Percentiles rank a stretch among this genome's conserved stretches.
These are phyloP conservation scores for Phaeosphaeriaceae sp. DNA, from an alignment of 2,329 filamentous ascomycete genomes.

Conservation along the genomic window DNA sequence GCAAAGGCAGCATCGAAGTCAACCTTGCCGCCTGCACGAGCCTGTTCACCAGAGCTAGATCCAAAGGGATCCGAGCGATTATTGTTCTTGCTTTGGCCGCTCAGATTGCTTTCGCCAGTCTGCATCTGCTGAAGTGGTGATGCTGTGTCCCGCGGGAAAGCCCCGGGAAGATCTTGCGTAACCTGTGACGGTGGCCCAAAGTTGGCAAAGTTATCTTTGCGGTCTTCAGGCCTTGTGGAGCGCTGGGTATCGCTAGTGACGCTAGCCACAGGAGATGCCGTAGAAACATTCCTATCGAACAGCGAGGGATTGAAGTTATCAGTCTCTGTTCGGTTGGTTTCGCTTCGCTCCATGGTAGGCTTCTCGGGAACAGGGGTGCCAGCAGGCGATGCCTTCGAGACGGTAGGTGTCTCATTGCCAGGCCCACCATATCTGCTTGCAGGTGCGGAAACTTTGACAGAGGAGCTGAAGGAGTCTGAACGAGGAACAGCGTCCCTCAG, in stretches of 20 bases:
- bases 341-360: constrained; percentile 41
- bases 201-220: constrained; percentile 50
- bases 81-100: constrained; percentile 53
- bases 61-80: constrained; percentile 53
- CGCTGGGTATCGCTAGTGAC: constrained; percentile 48
- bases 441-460: constrained; percentile 78
- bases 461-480: constrained; percentile 75
- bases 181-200: constrained; percentile 45
- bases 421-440: constrained; percentile 66
- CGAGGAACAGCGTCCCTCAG: constrained; percentile 65
- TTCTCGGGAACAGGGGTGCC: constrained; percentile 63
- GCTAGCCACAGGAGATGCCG: constrained; percentile 49
- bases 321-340: constrained; percentile 45
- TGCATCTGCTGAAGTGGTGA: constrained; percentile 58
- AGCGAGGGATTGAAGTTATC: constrained; percentile 44
- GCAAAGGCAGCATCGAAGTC: constrained; percentile 89
- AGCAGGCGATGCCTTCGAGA: constrained; percentile 48
- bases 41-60: constrained; percentile 37
- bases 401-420: constrained; percentile 58
- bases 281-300: constrained; percentile 47
- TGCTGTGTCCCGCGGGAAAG: constrained; percentile 53
- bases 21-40: constrained; percentile 64
- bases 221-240: constrained; percentile 45
- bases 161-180: constrained; percentile 52
- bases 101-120: constrained; percentile 56